Evolutionary conservation across 2,329 filamentous ascomycete species (phyloP), one percentile per base, ranked within the genome.

Genomic region (Xylariaceae sp.): DNA sequence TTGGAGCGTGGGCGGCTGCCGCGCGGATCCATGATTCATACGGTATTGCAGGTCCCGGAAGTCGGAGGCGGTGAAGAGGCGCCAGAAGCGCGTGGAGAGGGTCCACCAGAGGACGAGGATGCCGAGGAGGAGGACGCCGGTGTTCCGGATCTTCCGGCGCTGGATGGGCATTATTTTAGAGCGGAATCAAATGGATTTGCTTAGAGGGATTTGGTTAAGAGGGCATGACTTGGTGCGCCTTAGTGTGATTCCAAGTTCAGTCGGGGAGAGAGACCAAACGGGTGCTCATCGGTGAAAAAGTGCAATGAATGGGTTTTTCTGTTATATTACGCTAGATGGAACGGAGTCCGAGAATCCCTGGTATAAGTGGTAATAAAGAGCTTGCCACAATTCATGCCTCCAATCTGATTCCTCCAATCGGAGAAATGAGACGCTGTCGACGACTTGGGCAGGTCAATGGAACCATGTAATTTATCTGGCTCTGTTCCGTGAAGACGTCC

Each of bases 21-120:
- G 45, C 45, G 55, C 54, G 15, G n/a, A 45, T 2, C 34, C 41
- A 30, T 59, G 51, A 47, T 65, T 65, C 63, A 65, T 65, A 47
- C 60, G 55, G 23, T 17, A 57, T 35, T 60, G 10, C 11, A 65
- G 45, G 1, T 51, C 15, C 30, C 52, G 49, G 53, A 65, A 65
- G 17, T 63, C 56, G 1, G 61, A 56, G 15, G 15, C 11, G n/a
- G 15, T 9, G 13, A 35, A 34, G 11, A 35, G 17, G 13, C 39
- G 18, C 35, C 55, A 30, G 41, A 60, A 45, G 9, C 17, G 37
- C 1, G 55, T 52, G 9, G 59, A 56, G 8, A 62, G 45, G 9
- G 54, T 52, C 61, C 57, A 65, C 52, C 51, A 60, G 18, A 56
- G 13, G 30, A 65, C 9, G 17, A 65, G 51, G 35, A 11, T 10